Evolutionary conservation across 2,329 filamentous ascomycete species (phyloP).

Genomic region (Dactylellina sp.): DNA sequence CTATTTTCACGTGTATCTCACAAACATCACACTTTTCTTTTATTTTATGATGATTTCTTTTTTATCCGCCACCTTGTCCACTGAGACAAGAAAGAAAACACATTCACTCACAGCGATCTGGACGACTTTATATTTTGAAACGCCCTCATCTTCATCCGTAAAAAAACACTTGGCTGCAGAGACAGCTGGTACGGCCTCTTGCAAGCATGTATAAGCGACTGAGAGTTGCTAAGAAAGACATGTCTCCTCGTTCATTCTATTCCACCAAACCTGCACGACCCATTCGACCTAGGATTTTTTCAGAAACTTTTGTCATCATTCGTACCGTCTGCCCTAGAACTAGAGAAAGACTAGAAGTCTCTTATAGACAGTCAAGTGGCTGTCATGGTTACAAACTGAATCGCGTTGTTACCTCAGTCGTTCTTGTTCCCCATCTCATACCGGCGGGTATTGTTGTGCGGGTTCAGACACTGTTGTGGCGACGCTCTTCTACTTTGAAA

Average conservation of each 20-base stretch:
- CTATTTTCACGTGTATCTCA: neutral
- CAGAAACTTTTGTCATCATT: slow-evolving; percentile 22
- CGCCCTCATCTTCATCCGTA: neutral
- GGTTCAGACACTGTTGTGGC: neutral
- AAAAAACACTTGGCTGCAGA: neutral
- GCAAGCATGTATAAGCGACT: no score
- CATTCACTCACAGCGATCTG: no score
- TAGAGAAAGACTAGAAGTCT: slow-evolving; percentile 14
- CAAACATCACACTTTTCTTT: no score
- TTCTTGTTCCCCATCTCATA: slow-evolving; percentile 3
- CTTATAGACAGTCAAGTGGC: slow-evolving; percentile 3
- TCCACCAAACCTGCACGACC: neutral
- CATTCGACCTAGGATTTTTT: slow-evolving; percentile 4
- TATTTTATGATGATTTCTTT: no score
- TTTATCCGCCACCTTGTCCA: no score
- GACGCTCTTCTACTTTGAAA: neutral
- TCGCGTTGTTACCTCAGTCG: neutral
- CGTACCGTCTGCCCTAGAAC: slow-evolving; percentile 35
- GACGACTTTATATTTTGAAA: no score
- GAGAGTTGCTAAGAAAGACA: slow-evolving; percentile 4
- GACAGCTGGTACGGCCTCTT: no score
- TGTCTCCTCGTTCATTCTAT: slow-evolving; percentile 14
- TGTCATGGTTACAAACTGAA: neutral
- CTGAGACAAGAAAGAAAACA: no score
- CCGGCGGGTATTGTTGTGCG: slow-evolving; percentile 16